Evolutionary conservation across 768 basidiomycete genomes (phyloP), one percentile per base, ranked within the genome.

Genomic region (Russula brevipes): DNA sequence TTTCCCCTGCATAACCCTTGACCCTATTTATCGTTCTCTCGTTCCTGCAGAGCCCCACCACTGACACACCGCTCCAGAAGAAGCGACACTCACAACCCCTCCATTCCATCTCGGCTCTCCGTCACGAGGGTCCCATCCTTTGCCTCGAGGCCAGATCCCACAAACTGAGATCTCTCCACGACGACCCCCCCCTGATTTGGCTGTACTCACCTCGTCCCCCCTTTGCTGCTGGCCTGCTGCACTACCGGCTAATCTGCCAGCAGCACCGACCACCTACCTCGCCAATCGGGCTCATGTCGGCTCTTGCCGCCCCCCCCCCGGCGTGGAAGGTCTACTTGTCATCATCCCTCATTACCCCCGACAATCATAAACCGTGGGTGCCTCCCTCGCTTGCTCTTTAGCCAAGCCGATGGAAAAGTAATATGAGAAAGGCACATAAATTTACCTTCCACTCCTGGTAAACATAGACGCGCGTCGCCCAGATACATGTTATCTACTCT

Each of bases 1-100:
- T 38, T 56, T 58, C 59, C 39, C 54, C 14, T 38, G 30, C 46
- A 33, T 39, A 59, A 59, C 62, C 62, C 62, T 63, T 42, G 62
- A 63, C 62, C 62, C 62, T 59, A 58, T 31, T 17, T 10, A 46
- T 53, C 59, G 17, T 31, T 45, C 38, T n/a, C 45, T 47, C 31
- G 62, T 63, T 57, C 61, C 62, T 59, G 61, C 44, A 31, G 44
- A 41, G 24, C 24, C 24, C 24, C 57, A 36, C 44, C 47, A 46
- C 31, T 41, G 45, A 61, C 53, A 54, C 54, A 19, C 30, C 12
- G 1, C 35, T 36, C 44, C 9, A 42, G 16, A 45, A 54, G 35
- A 54, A 54, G 35, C 42, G n/a, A 4, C 44, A 46, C n/a, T 19
- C 44, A 19, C n/a, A 30, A 14, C n/a, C 17, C 45, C 46, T 61